Evolutionary conservation across 805 yeast species (phyloP).

Genomic region (Candida nemodendra): DNA sequence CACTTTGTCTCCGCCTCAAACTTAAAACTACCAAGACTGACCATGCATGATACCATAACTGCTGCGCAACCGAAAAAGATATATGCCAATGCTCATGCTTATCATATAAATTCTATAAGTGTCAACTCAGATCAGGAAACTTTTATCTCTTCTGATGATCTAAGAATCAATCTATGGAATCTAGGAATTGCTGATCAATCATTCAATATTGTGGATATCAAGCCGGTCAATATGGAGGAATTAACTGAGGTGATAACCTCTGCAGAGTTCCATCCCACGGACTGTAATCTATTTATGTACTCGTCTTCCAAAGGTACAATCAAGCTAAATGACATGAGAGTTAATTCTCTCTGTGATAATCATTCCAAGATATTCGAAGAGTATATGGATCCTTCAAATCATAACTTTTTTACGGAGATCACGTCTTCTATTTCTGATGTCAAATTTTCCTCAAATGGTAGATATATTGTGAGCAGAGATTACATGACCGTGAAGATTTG

Average conservation of each 20-base stretch:
- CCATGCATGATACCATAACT: constrained; percentile 92
- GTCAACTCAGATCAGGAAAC: constrained; percentile 96
- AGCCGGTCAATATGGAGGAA: constrained; percentile 98
- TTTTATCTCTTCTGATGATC: constrained; percentile 87
- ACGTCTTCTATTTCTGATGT: constrained; percentile 93
- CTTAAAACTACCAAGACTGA: constrained; percentile 80
- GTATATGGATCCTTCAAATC: constrained; percentile 85
- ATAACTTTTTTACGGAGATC: constrained; percentile 95
- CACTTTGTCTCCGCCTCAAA: constrained; percentile 30
- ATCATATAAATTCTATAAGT: constrained; percentile 94
- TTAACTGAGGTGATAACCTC: constrained; percentile 95
- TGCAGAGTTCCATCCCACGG: constrained; percentile 92
- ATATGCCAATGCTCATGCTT: constrained; percentile 95
- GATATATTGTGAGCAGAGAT: constrained; percentile 95
- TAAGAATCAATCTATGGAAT: constrained; percentile 95
- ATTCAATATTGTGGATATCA: constrained; percentile 95
- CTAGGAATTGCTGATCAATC: constrained; percentile 90
- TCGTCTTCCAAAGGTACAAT: constrained; percentile 94
- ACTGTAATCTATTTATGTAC: constrained; percentile 93
- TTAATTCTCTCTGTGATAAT: constrained; percentile 87
- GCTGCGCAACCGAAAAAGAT: constrained; percentile 92
- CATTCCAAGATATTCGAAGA: constrained; percentile 90
- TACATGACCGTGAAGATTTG: constrained; percentile 96
- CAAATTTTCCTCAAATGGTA: constrained; percentile 86
- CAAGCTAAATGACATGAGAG: constrained; percentile 94